These are phyloP conservation scores for Populus deltoides DNA, from an alignment of 345 rosid genomes.

Conservation along the genomic window DNA sequence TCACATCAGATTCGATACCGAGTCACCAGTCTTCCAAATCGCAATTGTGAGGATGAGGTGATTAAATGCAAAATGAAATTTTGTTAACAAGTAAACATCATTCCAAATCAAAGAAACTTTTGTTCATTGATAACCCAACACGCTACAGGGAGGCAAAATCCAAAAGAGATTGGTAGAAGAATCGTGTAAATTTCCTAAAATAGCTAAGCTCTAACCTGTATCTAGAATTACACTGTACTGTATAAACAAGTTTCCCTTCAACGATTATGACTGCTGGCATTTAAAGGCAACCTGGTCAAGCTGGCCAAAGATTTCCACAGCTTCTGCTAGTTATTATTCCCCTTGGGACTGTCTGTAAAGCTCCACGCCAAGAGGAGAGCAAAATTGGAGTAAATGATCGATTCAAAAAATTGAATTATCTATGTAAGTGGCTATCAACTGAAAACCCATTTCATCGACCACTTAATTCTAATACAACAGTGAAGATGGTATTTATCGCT, in stretches of 20 bases:
- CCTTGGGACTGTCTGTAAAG: slow-evolving; percentile 5
- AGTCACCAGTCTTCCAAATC: background rate
- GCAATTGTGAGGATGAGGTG: background rate
- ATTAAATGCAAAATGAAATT: background rate
- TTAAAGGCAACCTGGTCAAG: slow-evolving; percentile 17
- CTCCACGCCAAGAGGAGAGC: slow-evolving; percentile 12
- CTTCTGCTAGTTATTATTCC: slow-evolving; percentile 24
- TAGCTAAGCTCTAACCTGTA: slow-evolving; percentile 13
- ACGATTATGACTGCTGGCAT: slow-evolving; percentile 4
- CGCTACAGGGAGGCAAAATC: slow-evolving; percentile 3
- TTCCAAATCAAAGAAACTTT: slow-evolving; percentile 8
- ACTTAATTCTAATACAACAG: slow-evolving; percentile 11
- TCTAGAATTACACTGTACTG: slow-evolving; percentile 20
- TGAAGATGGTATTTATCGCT: slow-evolving; percentile 21
- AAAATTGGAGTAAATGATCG: slow-evolving; percentile 29
- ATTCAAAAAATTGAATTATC: slow-evolving; percentile 12
- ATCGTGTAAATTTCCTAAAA: slow-evolving; percentile 19
- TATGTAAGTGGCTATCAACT: background rate
- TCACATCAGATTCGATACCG: background rate
- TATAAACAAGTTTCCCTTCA: slow-evolving; percentile 23
- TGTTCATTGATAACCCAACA: slow-evolving; percentile 16
- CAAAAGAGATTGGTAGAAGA: slow-evolving; percentile 18
- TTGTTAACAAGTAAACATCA: background rate
- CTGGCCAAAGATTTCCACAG: slow-evolving; percentile 15
- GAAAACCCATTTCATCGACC: slow-evolving; percentile 4